Evolutionary conservation across 2,329 filamentous ascomycete species (phyloP).

Genomic region (Exophiala mesophila): DNA sequence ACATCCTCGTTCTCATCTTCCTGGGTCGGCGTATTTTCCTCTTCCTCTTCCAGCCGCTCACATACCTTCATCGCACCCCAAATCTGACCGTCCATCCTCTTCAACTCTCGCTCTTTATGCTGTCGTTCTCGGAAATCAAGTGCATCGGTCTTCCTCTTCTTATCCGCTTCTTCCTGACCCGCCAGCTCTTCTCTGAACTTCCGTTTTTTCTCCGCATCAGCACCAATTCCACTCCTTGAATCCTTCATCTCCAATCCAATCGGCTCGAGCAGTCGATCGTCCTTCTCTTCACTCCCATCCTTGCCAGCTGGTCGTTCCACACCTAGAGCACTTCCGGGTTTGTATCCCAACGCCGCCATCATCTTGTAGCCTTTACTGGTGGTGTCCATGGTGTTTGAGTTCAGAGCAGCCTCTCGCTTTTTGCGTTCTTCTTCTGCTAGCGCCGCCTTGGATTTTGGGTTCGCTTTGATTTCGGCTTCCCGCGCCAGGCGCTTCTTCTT

Average conservation of each 20-base stretch:
- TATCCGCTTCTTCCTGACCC: constrained; percentile 46
- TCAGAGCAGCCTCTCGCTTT: constrained; percentile 69
- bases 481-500: constrained; percentile 52
- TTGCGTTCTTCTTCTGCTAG: constrained; percentile 67
- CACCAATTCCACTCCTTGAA: constrained; percentile 74
- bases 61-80: constrained; percentile 76
- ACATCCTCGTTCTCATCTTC: constrained; percentile 19
- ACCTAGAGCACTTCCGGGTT: constrained; percentile 68
- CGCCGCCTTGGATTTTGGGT: constrained; percentile 74
- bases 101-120: constrained; percentile 64
- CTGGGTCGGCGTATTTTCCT: constrained; percentile 3
- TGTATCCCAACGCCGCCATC: constrained; percentile 96
- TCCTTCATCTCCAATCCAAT: constrained; percentile 73
- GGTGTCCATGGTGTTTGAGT: constrained; percentile 63
- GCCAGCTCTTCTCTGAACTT: constrained; percentile 62
- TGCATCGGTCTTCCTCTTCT: constrained; percentile 60
- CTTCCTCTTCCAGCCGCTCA: constrained; percentile 61
- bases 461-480: constrained; percentile 59
- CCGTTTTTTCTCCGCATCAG: constrained; percentile 77
- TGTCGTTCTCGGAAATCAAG: constrained; percentile 70
- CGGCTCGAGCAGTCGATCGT: constrained; percentile 59
- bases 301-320: constrained; percentile 43
- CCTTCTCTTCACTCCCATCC: constrained; percentile 15
- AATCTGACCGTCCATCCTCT: constrained; percentile 63
- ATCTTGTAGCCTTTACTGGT: constrained; percentile 82